Evolutionary conservation across 108 stramenopile genomes (phyloP).

Genomic region (Nitzschia sp.): DNA sequence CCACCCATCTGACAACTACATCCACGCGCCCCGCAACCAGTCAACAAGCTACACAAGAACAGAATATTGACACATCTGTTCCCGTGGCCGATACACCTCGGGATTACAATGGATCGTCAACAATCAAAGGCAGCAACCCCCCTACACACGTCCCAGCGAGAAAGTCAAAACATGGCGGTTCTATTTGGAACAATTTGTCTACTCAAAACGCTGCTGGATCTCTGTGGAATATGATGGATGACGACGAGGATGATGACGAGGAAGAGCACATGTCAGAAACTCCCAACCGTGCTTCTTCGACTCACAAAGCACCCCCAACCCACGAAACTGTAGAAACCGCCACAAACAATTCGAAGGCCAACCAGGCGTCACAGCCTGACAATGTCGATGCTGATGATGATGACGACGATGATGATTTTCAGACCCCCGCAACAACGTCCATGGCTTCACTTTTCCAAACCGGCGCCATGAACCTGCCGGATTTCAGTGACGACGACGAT

Average conservation of each 20-base stretch:
- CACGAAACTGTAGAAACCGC: no score
- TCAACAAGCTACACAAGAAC: neutral
- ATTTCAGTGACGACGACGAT: slow-evolving; percentile 10
- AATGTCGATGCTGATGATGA: neutral
- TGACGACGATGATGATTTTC: neutral
- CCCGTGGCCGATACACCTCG: no score
- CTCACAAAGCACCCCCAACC: no score
- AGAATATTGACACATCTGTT: no score
- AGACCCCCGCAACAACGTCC: neutral
- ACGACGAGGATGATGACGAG: slow-evolving; percentile 8
- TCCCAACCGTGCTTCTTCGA: neutral
- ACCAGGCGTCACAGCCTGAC: neutral
- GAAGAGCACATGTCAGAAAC: neutral
- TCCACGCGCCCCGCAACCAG: neutral
- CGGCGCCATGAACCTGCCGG: slow-evolving; percentile 6
- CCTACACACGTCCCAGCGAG: neutral
- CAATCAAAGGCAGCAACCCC: no score
- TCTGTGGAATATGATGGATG: neutral
- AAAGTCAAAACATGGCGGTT: neutral
- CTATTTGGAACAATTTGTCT: neutral
- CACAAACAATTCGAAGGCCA: neutral
- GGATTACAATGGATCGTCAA: no score
- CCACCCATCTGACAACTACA: neutral
- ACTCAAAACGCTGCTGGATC: neutral
- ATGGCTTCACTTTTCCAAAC: neutral